Base-by-base conservation (phyloP, 139 green algal genomes). In the Chlamydomonas urium region DNA sequence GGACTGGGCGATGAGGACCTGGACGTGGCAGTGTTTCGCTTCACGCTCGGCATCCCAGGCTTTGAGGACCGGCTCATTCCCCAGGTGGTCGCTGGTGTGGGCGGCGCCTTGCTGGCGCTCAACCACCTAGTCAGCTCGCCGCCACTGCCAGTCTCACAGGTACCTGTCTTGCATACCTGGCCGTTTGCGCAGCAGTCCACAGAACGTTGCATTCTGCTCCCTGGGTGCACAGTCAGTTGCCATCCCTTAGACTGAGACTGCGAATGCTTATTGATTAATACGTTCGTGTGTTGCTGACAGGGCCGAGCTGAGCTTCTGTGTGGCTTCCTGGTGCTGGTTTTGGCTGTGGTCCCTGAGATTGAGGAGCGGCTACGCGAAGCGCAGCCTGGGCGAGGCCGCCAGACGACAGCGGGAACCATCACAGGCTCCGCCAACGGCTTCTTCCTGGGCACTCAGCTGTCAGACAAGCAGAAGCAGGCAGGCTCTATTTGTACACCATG, bases 1-100 rank as follows among this genome's bases (percentile, higher is more conserved):
- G 67, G 68, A 0, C 29, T 80, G 0, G 68, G 76, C 3, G 83
- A 83, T 67, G 84, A 87, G 24, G 81, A 87, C n/a, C 31, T 93
- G 8, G 91, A 97, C 53, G 75, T 96, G 1, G 89, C 90, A 2
- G 90, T 96, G 2, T 97, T 97, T 36, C 80, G 91, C 24, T 97
- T 97, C 78, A 97, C 92, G 1, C 81, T 97, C 4, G 91, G 91
- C 50, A 95, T 96, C 33, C 88, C 87, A 2, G 92, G 92, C 19
- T 94, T 94, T 68, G 90, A 97, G 47, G 92, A 97, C 69, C 78
- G 85, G 0, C 57, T 89, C 1, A 88, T 96, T 0, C 92, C 92
- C 0, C 71, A 90, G 1, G 83, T 96, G 0, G 85, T 94, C 38
- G 91, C 90, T 0, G 23, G 59, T 5, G 57, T 84, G 0, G 85